phyloP scores from a whole-genome alignment of 2,329 filamentous ascomycete genomes.

The Ophiostoma sp. region DNA sequence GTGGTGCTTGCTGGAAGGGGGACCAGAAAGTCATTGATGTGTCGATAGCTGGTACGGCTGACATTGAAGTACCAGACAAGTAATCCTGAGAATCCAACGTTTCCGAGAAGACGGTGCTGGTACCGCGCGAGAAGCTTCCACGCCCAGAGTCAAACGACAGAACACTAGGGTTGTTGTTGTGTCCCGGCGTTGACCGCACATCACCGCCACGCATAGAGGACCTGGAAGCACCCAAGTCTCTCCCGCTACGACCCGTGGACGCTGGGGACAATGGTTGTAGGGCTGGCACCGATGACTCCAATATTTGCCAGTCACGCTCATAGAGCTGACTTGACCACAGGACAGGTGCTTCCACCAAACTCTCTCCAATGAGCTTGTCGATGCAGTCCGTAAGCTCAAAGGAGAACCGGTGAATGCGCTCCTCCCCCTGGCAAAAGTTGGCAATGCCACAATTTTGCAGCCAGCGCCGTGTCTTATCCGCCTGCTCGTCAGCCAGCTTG shows the following conservation, averaged over 20 bases:
- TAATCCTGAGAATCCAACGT: slow-evolving; percentile 65
- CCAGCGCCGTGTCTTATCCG: slow-evolving; percentile 79
- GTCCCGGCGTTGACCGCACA: slow-evolving; percentile 50
- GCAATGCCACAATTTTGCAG: slow-evolving; percentile 75
- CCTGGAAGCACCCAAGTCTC: background rate
- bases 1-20: slow-evolving; percentile 59
- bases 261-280: slow-evolving; percentile 14
- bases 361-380: slow-evolving; percentile 77
- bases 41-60: slow-evolving; percentile 66
- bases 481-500: slow-evolving; percentile 93
- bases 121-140: slow-evolving; percentile 54
- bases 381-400: slow-evolving; percentile 85
- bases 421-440: slow-evolving; percentile 92
- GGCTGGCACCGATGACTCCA: slow-evolving; percentile 48
- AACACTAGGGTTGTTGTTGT: slow-evolving; percentile 56
- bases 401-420: slow-evolving; percentile 88
- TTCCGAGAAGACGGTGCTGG: slow-evolving; percentile 56
- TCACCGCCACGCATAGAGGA: slow-evolving; percentile 37
- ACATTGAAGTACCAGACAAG: slow-evolving; percentile 58
- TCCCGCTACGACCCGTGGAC: slow-evolving; percentile 1
- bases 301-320: slow-evolving; percentile 64
- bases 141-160: slow-evolving; percentile 64
- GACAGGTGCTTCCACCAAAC: slow-evolving; percentile 76
- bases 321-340: slow-evolving; percentile 91
- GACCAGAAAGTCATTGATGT: slow-evolving; percentile 84